Evolutionary conservation across 192 early-diverging fungal species (phyloP), one percentile per base, ranked within the genome.

Genomic region (Phlyctochytrium bullatum): DNA sequence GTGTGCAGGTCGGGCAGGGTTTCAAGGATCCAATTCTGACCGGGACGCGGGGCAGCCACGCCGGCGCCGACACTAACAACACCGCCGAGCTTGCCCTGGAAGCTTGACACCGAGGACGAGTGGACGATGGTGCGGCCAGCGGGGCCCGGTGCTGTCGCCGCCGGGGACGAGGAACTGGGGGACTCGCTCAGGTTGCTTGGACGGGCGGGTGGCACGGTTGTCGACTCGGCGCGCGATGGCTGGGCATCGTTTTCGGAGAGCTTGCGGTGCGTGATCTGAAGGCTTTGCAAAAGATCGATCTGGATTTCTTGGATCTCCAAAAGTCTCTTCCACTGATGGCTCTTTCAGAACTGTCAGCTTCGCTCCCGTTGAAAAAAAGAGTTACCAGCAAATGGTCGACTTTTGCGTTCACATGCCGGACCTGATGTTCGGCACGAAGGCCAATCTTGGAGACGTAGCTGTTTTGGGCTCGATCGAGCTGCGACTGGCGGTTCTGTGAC

Each of bases 281-380:
- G 66, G 28, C 36, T 69, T 30, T 77, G 64, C n/a, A 80, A 60
- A 27, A 77, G 59, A 50, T 77, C 67, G 12, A 57, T 73, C 60
- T 81, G 76, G 28, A 72, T 75, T 56, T 81, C 67, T 53, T 81
- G 79, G 30, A 81, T 81, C 65, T 81, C 79, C 3, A 81, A 68
- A 1, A 81, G 58, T 20, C 79, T 53, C 36, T 70, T 72, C 79
- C 79, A 81, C 64, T 81, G 79, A 34, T 76, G 52, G 20, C 61
- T 54, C 29, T 57, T 17, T 17, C 10, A 25, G 24, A 29, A 25
- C 28, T 17, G 28, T 10, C 14, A 20, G 12, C n/a, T n/a, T n/a
- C n/a, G n/a, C n/a, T n/a, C n/a, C n/a, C n/a, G n/a, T n/a, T n/a
- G n/a, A 24, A 50, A 50, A 14, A n/a, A 50, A 50, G 56, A 12